Conservation (phyloP, 768 basidiomycete species). For the Epithele typhae region DNA sequence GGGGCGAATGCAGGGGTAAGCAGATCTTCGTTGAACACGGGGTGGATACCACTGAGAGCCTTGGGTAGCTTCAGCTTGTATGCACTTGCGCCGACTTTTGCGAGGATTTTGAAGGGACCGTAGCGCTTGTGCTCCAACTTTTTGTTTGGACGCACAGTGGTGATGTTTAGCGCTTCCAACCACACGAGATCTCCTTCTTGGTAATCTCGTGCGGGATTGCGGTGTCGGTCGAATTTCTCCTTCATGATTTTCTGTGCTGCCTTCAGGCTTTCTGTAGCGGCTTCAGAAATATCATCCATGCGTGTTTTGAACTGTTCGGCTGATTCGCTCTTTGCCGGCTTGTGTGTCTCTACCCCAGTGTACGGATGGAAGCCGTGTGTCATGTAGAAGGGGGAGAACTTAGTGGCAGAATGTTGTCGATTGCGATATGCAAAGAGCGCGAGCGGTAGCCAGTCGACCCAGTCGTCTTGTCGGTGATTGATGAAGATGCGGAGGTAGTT, state of each 20-base stretch:
- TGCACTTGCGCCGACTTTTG: too few species aligned
- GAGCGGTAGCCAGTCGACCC: constrained; percentile 28
- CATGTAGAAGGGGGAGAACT: constrained; percentile 28
- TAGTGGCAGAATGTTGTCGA: constrained; percentile 22
- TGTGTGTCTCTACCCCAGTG: neutral
- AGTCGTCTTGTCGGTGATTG: constrained; percentile 30
- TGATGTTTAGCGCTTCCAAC: too few species aligned
- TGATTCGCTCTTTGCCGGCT: constrained; percentile 2
- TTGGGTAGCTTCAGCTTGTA: too few species aligned
- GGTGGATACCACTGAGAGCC: too few species aligned
- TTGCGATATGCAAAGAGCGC: constrained; percentile 35
- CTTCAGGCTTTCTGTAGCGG: constrained; percentile 8
- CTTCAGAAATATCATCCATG: neutral
- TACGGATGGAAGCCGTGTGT: constrained; percentile 19
- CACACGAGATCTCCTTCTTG: too few species aligned
- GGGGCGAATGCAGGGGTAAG: too few species aligned
- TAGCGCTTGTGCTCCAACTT: too few species aligned
- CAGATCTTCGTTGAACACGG: too few species aligned
- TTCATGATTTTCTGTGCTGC: constrained; percentile 25
- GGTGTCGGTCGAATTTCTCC: constrained; percentile 12
- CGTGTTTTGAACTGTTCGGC: neutral
- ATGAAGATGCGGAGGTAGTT: constrained; percentile 31
- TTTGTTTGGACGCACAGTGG: too few species aligned
- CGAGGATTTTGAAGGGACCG: too few species aligned
- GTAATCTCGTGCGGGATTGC: too few species aligned